These are phyloP conservation scores for Scheffersomyces lignosus DNA, from an alignment of 805 yeast species.

Conservation along the genomic window DNA sequence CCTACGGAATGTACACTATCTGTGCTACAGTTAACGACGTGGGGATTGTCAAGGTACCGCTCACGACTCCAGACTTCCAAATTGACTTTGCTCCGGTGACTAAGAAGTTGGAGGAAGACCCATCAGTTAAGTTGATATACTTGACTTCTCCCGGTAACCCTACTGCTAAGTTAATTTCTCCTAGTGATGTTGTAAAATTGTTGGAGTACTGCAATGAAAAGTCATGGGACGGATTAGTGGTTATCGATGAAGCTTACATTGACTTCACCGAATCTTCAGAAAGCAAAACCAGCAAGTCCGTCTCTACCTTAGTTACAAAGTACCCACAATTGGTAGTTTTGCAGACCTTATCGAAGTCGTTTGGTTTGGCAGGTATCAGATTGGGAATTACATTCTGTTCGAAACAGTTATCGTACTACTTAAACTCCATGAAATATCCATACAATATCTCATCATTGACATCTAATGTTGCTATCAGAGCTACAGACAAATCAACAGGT, in stretches of 20 bases:
- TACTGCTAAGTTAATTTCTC: constrained; percentile 67
- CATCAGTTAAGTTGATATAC: constrained; percentile 69
- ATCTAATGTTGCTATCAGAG: constrained; percentile 71
- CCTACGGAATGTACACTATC: constrained; percentile 95
- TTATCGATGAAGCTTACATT: constrained; percentile 93
- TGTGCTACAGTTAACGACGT: constrained; percentile 91
- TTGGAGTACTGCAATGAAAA: constrained; percentile 46
- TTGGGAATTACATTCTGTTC: constrained; percentile 77
- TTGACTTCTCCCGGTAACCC: constrained; percentile 98
- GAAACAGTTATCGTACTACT: constrained; percentile 56
- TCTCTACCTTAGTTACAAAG: constrained; percentile 79
- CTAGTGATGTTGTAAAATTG: constrained; percentile 30
- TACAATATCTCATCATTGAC: constrained; percentile 87
- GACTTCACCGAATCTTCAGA: constrained; percentile 56
- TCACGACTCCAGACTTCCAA: constrained; percentile 51
- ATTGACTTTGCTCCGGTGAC: constrained; percentile 58
- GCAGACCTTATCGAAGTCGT: constrained; percentile 92
- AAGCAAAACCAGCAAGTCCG: constrained; percentile 30
- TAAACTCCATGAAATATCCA: constrained; percentile 94
- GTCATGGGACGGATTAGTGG: constrained; percentile 75
- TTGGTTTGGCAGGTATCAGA: constrained; percentile 94
- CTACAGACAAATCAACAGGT: constrained; percentile 56
- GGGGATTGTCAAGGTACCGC: constrained; percentile 70
- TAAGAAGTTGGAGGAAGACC: constrained; percentile 53
- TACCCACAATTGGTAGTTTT: constrained; percentile 82